Percentiles rank a stretch among this genome's conserved stretches.
Evolutionary conservation across 176 grass and related monocot genomes (phyloP).

Genomic region (Dactylis glomerata): DNA sequence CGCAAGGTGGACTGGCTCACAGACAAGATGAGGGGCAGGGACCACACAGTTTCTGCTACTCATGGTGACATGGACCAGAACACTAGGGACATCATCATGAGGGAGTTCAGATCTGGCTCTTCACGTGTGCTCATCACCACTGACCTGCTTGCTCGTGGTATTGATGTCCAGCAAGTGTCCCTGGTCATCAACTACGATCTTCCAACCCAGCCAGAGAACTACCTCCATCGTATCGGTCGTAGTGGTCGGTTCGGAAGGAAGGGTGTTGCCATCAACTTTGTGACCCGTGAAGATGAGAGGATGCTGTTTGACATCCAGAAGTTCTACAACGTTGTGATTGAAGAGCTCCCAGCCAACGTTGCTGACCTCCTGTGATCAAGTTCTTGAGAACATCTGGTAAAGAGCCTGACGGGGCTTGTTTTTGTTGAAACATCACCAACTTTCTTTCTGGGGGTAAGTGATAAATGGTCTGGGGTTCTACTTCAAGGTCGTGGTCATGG

Average conservation of each 20-base stretch:
- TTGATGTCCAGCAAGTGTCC: slow-evolving; percentile 90
- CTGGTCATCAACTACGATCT: slow-evolving; percentile 93
- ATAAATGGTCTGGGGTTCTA: slow-evolving; percentile 22
- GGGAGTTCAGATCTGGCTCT: slow-evolving; percentile 84
- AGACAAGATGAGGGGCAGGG: slow-evolving; percentile 89
- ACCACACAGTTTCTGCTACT: slow-evolving; percentile 85
- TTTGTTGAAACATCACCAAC: slow-evolving; percentile 45
- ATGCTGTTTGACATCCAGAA: slow-evolving; percentile 91
- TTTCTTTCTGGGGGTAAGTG: slow-evolving; percentile 24
- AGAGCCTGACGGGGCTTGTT: slow-evolving; percentile 36
- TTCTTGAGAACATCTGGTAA: slow-evolving; percentile 16
- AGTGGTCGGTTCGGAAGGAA: slow-evolving; percentile 89
- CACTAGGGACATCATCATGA: slow-evolving; percentile 93
- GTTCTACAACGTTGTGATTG: slow-evolving; percentile 85
- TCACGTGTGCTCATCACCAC: slow-evolving; percentile 88
- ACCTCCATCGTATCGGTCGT: slow-evolving; percentile 87
- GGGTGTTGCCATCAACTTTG: slow-evolving; percentile 92
- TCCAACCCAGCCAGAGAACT: slow-evolving; percentile 89
- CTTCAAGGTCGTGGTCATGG: slow-evolving; percentile 41
- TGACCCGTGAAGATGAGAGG: slow-evolving; percentile 80
- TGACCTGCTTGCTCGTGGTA: slow-evolving; percentile 83
- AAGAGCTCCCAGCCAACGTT: slow-evolving; percentile 84
- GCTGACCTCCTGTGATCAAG: slow-evolving; percentile 78
- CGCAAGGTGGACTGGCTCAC: slow-evolving; percentile 95
- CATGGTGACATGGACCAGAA: slow-evolving; percentile 97